Base-by-base conservation (phyloP, 2,329 filamentous ascomycete species). In the Aureobasidium leucospermi region DNA sequence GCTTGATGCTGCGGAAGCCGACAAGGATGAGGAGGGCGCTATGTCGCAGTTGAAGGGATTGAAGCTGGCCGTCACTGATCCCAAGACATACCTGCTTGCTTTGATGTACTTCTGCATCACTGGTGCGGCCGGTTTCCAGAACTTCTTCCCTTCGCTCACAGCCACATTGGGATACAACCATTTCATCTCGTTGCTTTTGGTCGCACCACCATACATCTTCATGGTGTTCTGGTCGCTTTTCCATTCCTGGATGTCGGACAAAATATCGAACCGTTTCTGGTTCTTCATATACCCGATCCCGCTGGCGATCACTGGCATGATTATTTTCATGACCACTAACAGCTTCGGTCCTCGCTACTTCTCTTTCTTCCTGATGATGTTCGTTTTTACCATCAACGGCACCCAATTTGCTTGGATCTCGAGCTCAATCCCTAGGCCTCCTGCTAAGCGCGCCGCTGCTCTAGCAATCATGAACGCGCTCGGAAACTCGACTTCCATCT, bases 391-490 rank as follows among this genome's bases (percentile, higher is more conserved):
- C 15, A 79, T 79, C 68, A 80, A 81, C 70, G 77, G 77, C 36
- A 81, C 78, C 81, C 66, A 83, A 49, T 90, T 85, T 67, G 87
- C 85, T 2, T 94, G 89, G 89, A 90, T 92, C 63, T 84, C 81
- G 48, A 89, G 88, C 68, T 87, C 85, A 1, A 79, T 93, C 55
- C 88, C 88, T 0, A 82, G 88, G 5, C 89, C 89, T 3, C 86
- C 88, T 0, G 85, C 88, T 2, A 92, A 92, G 75, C 81, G 87
- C 61, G 85, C 85, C 2, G 83, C 87, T 0, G 87, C 87, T 0
- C 71, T 93, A 5, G 89, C 88, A 1, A 85, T 87, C 62, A 89
- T 92, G 72, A 93, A 93, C 68, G 85, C 85, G 2, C 78, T 89
- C 9, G 83, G 81, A 16, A 90, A 92, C 69, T 78, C 80, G 10